Evolutionary conservation across 129 eudicot species (phyloP).

Genomic region (Flaveria trinervia): DNA sequence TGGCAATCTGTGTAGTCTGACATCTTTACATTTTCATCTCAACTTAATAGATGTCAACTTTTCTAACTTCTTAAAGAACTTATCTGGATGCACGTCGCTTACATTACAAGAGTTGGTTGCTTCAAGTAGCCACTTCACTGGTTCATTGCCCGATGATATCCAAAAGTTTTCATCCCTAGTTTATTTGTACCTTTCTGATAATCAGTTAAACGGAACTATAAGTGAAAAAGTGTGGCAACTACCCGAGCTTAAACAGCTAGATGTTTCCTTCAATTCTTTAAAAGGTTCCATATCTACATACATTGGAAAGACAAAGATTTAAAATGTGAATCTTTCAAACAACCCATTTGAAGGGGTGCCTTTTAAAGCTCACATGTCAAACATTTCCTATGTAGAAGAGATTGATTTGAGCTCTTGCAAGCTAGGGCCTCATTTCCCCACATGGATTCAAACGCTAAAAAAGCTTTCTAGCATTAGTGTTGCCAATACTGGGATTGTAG

Average conservation of each 20-base stretch:
- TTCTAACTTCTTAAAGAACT: background rate
- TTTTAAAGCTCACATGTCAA: background rate
- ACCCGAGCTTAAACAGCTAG: background rate
- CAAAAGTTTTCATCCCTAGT: background rate
- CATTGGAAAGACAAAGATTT: background rate
- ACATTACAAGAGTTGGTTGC: background rate
- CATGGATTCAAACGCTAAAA: background rate
- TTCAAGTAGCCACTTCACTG: background rate
- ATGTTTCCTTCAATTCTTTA: slow-evolving; percentile 19
- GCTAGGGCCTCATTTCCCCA: slow-evolving; percentile 9
- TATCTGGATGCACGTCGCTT: background rate
- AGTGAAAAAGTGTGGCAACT: slow-evolving; percentile 17
- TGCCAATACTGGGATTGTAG: background rate
- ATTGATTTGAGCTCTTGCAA: slow-evolving; percentile 12
- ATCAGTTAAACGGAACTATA: slow-evolving; percentile 4
- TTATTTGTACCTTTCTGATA: background rate
- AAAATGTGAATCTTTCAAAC: background rate
- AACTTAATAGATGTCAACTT: background rate
- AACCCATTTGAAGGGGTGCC: background rate
- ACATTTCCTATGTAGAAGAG: background rate
- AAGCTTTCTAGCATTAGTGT: background rate
- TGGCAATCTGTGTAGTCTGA: slow-evolving; percentile 6
- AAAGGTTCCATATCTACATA: background rate
- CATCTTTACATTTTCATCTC: fast-evolving
- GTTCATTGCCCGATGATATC: slow-evolving; percentile 2